A percentile compares a stretch with the other conserved stretches of the same genome.
These are phyloP conservation scores for Claviceps fusiformis DNA, from an alignment of 2,329 filamentous ascomycete species.

Conservation along the genomic window DNA sequence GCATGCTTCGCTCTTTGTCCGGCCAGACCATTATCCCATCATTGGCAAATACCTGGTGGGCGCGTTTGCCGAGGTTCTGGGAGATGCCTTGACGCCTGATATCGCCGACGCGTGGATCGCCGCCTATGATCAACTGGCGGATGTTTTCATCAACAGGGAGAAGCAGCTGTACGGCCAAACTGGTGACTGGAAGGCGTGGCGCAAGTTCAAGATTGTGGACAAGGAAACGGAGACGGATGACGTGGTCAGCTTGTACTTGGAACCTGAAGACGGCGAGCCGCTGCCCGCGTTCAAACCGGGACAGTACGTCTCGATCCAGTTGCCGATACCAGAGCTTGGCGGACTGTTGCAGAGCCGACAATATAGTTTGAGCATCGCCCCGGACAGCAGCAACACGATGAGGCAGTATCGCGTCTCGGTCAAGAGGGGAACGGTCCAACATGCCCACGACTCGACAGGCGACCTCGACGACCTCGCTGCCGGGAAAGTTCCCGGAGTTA, in stretches of 20 bases:
- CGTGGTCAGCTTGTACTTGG: conserved; percentile 58
- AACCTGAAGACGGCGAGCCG: conserved; percentile 39
- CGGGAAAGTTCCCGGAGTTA: conserved; percentile 28
- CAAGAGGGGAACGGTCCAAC: conserved; percentile 41
- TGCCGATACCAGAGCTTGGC: conserved; percentile 43
- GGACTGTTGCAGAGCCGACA: conserved; percentile 58
- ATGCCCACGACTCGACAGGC: conserved; percentile 11
- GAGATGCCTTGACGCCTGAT: conserved; percentile 50
- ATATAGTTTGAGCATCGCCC: conserved; percentile 57
- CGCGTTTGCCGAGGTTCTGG: conserved; percentile 55
- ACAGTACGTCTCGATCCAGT: conserved; percentile 57
- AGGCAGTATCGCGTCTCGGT: conserved; percentile 60
- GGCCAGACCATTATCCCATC: conserved; percentile 54
- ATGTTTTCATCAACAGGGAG: conserved; percentile 57
- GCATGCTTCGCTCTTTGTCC: conserved; percentile 58
- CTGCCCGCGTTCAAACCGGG: conserved; percentile 54
- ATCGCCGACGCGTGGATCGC: conserved; percentile 58
- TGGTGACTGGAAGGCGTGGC: conserved; percentile 32
- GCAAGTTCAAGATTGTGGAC: conserved; percentile 39
- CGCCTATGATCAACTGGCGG: conserved; percentile 58
- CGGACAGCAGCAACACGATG: conserved; percentile 27
- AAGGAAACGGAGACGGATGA: conserved; percentile 47
- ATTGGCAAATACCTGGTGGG: conserved; percentile 56
- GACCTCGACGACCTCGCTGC: conserved; percentile 23
- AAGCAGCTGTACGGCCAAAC: conserved; percentile 41